Base-by-base conservation (phyloP, 441 rosid species). In the Erodium texanum region DNA sequence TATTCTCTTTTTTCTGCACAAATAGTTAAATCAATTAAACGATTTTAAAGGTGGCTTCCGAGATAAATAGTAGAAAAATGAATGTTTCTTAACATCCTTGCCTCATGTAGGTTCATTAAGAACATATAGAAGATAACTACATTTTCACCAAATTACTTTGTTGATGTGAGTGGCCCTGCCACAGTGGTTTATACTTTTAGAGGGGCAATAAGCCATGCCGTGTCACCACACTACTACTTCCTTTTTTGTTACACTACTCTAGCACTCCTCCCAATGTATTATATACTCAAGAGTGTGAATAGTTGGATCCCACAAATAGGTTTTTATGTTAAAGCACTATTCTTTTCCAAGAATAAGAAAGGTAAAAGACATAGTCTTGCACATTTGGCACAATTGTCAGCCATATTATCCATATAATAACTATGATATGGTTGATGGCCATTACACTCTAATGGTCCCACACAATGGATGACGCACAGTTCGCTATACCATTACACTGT, bases 1-100 rank as follows among this genome's bases (percentile, higher is more conserved):
- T 68, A 16, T 34, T 68, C 64, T 68, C 70, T 61, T 56, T 68
- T 68, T 68, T 56, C 70, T 68, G 62, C 15, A 68, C 70, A 56
- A 24, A 12, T 16, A 56, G 22, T 6, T 32, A 68, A 56, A 58
- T 6, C 3, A 5, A 22, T 41, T 22, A 56, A 56, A 56, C 9
- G 62, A 15, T 19, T 56, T 18, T 15, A n/a, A 50, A 50, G 4
- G 20, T 18, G 16, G 58, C 58, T 50, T 50, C 58, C 19, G 5
- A 50, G 7, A 50, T 50, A 15, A 11, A 12, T 45, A 45, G 14
- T 11, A 45, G 52, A 45, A 11, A 45, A 45, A 45, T 10, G 5
- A 11, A 45, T n/a, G 4, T 18, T 15, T 50, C 58, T 50, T 50
- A 6, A n/a, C 9, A 2, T 20, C 8, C 56, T 48, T 1, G 56